Evolutionary conservation across 2,329 filamentous ascomycete species (phyloP), one percentile per base, ranked within the genome.

Genomic region (Parasarocladium wereldwijsianum): DNA sequence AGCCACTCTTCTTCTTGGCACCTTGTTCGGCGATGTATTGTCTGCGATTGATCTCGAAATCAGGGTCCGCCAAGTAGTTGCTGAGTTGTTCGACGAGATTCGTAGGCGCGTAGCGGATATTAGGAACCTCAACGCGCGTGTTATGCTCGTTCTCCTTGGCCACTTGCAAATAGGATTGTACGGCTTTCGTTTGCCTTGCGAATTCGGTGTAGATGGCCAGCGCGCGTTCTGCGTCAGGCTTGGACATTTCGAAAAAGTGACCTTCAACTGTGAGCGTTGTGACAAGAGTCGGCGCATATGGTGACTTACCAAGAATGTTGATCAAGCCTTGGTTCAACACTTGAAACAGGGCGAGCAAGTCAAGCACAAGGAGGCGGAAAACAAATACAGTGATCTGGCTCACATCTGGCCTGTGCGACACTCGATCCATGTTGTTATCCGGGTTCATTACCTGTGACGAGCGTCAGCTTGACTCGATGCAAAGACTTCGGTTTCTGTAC

Each of bases 211-310:
- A 98, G 37, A 98, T 87, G 36, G 75, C 69, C 57, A 98, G 73
- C 34, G 90, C 85, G 38, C 86, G 72, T 51, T 94, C 84, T 35
- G 90, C 92, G 54, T 98, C 90, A 16, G 82, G 68, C 46, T 82
- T 83, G 29, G 90, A 94, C 79, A 98, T 87, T 58, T 98, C 90
- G 45, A 98, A 98, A 54, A 96, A 98, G 54, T 92, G 83, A 43
- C 90, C 85, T n/a, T n/a, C n/a, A n/a, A n/a, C n/a, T n/a, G n/a
- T n/a, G n/a, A n/a, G n/a, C n/a, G n/a, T n/a, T n/a, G n/a, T n/a
- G n/a, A n/a, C n/a, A n/a, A n/a, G n/a, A n/a, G n/a, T n/a, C n/a
- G n/a, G n/a, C n/a, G n/a, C n/a, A n/a, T n/a, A 37, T 34, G 24
- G 25, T 24, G 31, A 47, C 72, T 40, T 62, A 92, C 87, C 84